Conservation (phyloP, 345 rosid genomes). For the Alliaria petiolata region DNA sequence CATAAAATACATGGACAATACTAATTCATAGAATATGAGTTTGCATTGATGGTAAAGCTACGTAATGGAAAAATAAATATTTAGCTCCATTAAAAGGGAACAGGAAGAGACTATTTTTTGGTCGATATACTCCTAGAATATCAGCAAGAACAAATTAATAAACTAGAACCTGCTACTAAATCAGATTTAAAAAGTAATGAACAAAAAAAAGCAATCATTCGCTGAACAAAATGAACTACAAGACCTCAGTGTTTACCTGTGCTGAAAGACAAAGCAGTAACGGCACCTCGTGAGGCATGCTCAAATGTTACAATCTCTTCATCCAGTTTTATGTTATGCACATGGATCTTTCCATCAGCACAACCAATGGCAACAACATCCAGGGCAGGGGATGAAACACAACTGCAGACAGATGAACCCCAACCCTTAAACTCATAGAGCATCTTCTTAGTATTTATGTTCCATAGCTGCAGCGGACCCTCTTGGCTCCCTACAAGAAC, state of each 20-base stretch:
- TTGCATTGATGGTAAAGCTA: too few relatives aligned
- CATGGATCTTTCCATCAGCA: conserved; percentile 86
- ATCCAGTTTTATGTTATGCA: conserved; percentile 74
- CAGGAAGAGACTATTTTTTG: background rate
- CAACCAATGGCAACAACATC: conserved; percentile 96
- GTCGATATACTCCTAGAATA: background rate
- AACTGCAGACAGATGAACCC: conserved; percentile 66
- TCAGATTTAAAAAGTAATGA: background rate
- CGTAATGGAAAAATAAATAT: background rate
- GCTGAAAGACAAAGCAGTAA: conserved; percentile 75
- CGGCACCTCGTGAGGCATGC: conserved; percentile 79
- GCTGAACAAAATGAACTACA: background rate
- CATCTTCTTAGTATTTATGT: conserved; percentile 81
- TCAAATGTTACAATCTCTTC: conserved; percentile 71
- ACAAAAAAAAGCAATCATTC: background rate
- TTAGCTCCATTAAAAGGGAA: background rate
- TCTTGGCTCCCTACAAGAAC: conserved; percentile 83
- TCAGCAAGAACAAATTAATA: background rate
- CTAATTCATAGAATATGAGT: background rate
- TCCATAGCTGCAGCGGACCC: conserved; percentile 93
- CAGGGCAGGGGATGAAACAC: conserved; percentile 91
- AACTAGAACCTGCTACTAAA: background rate
- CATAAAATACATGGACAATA: background rate
- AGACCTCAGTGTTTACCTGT: conserved; percentile 47
- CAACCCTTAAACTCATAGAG: conserved; percentile 81